Conservation (phyloP, 305 asterid species). For the Andrographis paniculata region DNA sequence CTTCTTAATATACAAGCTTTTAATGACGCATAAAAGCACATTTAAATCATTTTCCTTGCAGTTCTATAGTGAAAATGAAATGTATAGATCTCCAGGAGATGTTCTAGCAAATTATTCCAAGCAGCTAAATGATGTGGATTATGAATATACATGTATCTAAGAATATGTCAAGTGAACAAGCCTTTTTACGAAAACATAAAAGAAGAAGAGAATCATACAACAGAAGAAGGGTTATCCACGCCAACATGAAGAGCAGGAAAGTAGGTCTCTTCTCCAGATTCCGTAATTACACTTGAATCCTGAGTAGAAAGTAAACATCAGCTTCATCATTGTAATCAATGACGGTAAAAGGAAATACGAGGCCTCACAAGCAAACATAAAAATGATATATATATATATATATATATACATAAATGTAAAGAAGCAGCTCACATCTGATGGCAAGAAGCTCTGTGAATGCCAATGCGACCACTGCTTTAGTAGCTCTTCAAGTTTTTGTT, state of each 20-base stretch:
- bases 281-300: conserved; percentile 52
- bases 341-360: conserved; percentile 12
- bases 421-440: conserved; percentile 43
- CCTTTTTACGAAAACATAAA: conserved; percentile 9
- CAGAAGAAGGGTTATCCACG: conserved; percentile 59
- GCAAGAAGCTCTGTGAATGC: conserved; percentile 61
- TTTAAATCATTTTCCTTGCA: conserved; percentile 3
- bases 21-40: background rate
- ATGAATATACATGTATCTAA: conserved; percentile 11
- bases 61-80: conserved; percentile 6
- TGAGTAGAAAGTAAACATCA: conserved; percentile 26
- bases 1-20: background rate
- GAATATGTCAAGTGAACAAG: conserved; percentile 11
- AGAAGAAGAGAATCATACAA: conserved; percentile 47
- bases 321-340: conserved; percentile 16
- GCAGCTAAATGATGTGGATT: conserved; percentile 3
- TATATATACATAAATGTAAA: conserved; percentile 2
- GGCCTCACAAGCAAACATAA: conserved; percentile 7
- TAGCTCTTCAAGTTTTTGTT: conserved; percentile 76
- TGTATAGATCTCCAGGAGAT: background rate
- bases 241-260: conserved; percentile 87
- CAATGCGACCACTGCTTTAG: conserved; percentile 86
- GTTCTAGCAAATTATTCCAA: conserved; percentile 7
- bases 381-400: too few relatives aligned
- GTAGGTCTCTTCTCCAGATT: conserved; percentile 83